Conservation (phyloP, 441 rosid species). For the Populus trichocarpa region DNA sequence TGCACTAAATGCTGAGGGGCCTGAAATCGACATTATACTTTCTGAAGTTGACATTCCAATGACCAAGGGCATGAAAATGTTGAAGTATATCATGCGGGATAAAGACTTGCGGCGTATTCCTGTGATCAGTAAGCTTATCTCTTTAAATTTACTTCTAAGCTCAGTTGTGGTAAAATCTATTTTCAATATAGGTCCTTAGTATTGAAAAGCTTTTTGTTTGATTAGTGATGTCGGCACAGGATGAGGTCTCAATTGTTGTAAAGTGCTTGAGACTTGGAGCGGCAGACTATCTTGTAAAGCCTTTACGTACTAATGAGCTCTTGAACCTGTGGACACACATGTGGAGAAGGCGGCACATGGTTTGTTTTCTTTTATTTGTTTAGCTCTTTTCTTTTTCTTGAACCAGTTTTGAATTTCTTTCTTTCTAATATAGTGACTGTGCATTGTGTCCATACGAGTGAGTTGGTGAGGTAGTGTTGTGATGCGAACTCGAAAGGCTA, state of each 20-base stretch:
- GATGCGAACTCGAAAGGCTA: too few relatives aligned
- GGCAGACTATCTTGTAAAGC: slow-evolving; percentile 79
- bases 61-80: slow-evolving; percentile 93
- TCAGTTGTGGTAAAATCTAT: not conserved
- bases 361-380: slow-evolving; percentile 37
- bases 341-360: slow-evolving; percentile 99
- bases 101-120: slow-evolving; percentile 85
- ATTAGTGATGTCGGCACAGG: slow-evolving; percentile 96
- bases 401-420: not conserved
- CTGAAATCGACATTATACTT: slow-evolving; percentile 88
- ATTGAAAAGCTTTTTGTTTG: slow-evolving; percentile 25
- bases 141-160: slow-evolving; percentile 10
- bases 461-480: not conserved
- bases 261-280: slow-evolving; percentile 93
- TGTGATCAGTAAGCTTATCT: slow-evolving; percentile 75
- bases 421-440: not conserved
- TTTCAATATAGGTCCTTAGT: slow-evolving; percentile 5
- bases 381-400: not conserved
- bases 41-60: slow-evolving; percentile 96
- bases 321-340: slow-evolving; percentile 97
- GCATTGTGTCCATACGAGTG: not conserved
- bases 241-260: slow-evolving; percentile 90
- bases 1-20: slow-evolving; percentile 94
- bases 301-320: slow-evolving; percentile 83
- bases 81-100: slow-evolving; percentile 82